phyloP scores from a whole-genome alignment of 768 basidiomycete genomes.

The Tricholoma flavovirens region DNA sequence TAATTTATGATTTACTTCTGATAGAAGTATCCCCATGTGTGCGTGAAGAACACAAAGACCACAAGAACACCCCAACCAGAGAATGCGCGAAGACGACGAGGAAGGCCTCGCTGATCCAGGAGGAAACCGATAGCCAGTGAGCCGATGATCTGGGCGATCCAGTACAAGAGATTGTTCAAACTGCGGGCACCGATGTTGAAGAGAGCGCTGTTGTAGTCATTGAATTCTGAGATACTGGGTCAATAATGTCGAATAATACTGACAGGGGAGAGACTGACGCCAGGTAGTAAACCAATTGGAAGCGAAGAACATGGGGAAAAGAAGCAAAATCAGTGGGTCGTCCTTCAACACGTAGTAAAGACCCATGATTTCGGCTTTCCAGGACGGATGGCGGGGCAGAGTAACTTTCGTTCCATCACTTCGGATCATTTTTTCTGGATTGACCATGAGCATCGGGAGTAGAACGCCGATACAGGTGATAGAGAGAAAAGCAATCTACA shows the following conservation, averaged over 20 bases:
- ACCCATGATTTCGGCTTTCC: constrained; percentile 71
- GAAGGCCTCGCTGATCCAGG: constrained; percentile 51
- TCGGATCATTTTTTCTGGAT: constrained; percentile 68
- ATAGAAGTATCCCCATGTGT: constrained; percentile 74
- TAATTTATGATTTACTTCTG: constrained; percentile 46
- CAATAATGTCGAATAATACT: neutral
- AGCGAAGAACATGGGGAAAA: constrained; percentile 85
- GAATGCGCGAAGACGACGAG: constrained; percentile 67
- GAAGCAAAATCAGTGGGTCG: constrained; percentile 65
- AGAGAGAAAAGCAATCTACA: constrained; percentile 71
- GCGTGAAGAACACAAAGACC: constrained; percentile 58
- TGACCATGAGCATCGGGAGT: constrained; percentile 65
- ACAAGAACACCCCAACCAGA: constrained; percentile 61
- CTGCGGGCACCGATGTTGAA: constrained; percentile 78
- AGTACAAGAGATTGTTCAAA: constrained; percentile 76
- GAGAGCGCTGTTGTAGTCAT: constrained; percentile 69
- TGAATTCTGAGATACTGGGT: constrained; percentile 49
- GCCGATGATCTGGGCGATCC: constrained; percentile 74
- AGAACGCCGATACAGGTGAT: constrained; percentile 63
- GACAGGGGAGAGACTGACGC: constrained; percentile 43
- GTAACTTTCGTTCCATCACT: constrained; percentile 68
- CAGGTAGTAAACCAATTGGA: constrained; percentile 86
- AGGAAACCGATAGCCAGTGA: constrained; percentile 63
- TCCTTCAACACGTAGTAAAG: constrained; percentile 61
- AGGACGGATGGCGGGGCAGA: constrained; percentile 62